Evolutionary conservation across 2,329 filamentous ascomycete genomes (phyloP), one percentile per base, ranked within the genome.

Genomic region (Nectriaceae sp.): DNA sequence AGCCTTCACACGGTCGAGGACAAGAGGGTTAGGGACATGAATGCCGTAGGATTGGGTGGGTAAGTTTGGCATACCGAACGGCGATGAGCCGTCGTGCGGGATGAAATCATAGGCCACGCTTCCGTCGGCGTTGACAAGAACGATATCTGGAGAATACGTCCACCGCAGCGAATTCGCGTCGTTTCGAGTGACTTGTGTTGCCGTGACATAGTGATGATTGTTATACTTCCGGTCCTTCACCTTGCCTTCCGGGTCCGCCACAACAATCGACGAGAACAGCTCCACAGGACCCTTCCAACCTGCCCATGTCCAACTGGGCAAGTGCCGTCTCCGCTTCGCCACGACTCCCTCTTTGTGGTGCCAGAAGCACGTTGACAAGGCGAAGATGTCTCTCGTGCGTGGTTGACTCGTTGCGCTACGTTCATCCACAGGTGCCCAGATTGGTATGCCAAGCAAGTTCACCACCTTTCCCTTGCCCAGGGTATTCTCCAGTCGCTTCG

Each of bases 271-370:
- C 5, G 66, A 69, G 49, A 63, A 59, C 37, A 70, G 52, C 22
- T 69, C 67, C 11, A 69, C 67, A 4, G 63, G 54, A 13, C 67
- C 67, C 16, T 61, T 57, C 67, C 67, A 70, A 2, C 67, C 67
- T 3, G 67, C 66, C 67, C 67, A 70, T 2, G 66, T 67, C 67
- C 67, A 70, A 49, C 67, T 70, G 8, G 67, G 67, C 42, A 70
- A 53, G 35, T 70, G 67, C 0, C 52, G 47, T 1, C 66, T 57
- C 36, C 67, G 46, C n/a, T 45, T 57, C 2, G 61, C 62, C 38
- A 57, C 52, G 10, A 49, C 48, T 5, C 54, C 56, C 3, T 65
- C 62, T 29, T 55, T 57, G 41, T 70, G 67, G n/a, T 70, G 67
- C 67, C 67, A 70, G 49, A 70, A 69, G 40, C 66, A 66, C 4